Evolutionary conservation across 2,329 filamentous ascomycete genomes (phyloP).

Genomic region (Drechslerella stenobrocha): DNA sequence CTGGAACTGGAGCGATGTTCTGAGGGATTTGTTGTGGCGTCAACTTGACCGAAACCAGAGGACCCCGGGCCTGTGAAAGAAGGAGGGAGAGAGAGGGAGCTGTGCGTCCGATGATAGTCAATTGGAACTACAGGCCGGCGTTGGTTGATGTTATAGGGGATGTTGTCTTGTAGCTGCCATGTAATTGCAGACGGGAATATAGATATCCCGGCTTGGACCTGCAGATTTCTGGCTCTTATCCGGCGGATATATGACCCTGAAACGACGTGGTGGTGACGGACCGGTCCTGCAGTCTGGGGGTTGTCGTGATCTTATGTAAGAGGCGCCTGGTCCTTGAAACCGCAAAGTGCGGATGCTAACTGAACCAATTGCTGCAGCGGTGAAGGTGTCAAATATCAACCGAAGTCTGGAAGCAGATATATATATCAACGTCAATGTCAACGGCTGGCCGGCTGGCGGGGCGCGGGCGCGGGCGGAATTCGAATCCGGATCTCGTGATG

Average conservation of each 20-base stretch:
- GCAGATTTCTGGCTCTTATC: conserved; percentile 48
- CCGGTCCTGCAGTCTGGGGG: conserved; percentile 44
- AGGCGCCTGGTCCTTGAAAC: conserved; percentile 2
- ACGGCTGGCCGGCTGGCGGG: background rate
- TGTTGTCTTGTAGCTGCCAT: conserved; percentile 13
- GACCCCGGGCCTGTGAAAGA: background rate
- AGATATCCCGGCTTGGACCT: conserved; percentile 49
- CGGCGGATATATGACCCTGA: conserved; percentile 49
- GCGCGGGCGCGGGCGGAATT: background rate
- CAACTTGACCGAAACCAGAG: background rate
- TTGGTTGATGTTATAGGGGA: conserved; percentile 3
- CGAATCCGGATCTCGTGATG: no score
- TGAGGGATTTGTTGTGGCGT: conserved; percentile 45
- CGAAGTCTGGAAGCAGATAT: background rate
- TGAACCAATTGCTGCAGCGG: conserved; percentile 9
- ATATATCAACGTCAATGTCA: background rate
- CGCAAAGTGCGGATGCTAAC: background rate
- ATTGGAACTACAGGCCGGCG: background rate
- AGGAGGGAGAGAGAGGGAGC: background rate
- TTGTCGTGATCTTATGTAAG: conserved; percentile 32
- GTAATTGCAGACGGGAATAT: conserved; percentile 41
- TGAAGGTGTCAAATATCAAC: background rate
- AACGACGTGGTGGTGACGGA: conserved; percentile 36
- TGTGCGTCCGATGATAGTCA: background rate
- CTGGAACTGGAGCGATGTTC: background rate